These are phyloP conservation scores for Neocatenulostroma microsporum DNA, from an alignment of 2,329 filamentous ascomycete genomes.

Conservation along the genomic window DNA sequence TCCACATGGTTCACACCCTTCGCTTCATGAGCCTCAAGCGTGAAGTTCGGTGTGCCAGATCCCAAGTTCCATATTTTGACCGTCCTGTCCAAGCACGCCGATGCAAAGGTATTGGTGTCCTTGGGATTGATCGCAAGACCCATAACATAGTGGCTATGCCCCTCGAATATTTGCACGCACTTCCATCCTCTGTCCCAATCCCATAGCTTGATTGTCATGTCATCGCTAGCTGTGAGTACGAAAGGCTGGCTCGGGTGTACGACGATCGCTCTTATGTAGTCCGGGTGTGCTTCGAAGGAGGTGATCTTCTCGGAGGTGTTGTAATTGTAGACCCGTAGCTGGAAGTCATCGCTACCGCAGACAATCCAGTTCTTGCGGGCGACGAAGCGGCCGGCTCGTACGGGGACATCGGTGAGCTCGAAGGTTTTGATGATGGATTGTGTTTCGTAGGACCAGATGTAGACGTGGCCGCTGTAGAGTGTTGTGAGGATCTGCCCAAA, in stretches of 20 bases:
- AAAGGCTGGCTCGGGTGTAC: slow-evolving; percentile 95
- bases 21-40: slow-evolving; percentile 90
- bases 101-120: slow-evolving; percentile 58
- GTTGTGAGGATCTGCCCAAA: slow-evolving; percentile 64
- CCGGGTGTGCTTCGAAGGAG: slow-evolving; percentile 92
- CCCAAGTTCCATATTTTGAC: slow-evolving; percentile 98
- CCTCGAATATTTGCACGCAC: slow-evolving; percentile 93
- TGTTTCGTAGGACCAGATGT: slow-evolving; percentile 98
- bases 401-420: slow-evolving; percentile 95
- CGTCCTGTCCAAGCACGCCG: slow-evolving; percentile 89
- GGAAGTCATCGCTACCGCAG: slow-evolving; percentile 81
- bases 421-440: slow-evolving; percentile 98
- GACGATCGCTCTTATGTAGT: slow-evolving; percentile 95
- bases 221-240: slow-evolving; percentile 90
- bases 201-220: slow-evolving; percentile 98
- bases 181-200: slow-evolving; percentile 99
- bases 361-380: slow-evolving; percentile 88
- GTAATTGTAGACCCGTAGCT: slow-evolving; percentile 90
- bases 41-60: slow-evolving; percentile 90
- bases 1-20: slow-evolving; percentile 98
- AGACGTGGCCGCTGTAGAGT: slow-evolving; percentile 94
- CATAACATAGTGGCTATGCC: slow-evolving; percentile 96
- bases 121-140: slow-evolving; percentile 95
- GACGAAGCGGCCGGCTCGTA: slow-evolving; percentile 92
- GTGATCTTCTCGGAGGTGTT: slow-evolving; percentile 99